phyloP scores from a whole-genome alignment of 441 rosid genomes.

The Aquilaria agallochum region DNA sequence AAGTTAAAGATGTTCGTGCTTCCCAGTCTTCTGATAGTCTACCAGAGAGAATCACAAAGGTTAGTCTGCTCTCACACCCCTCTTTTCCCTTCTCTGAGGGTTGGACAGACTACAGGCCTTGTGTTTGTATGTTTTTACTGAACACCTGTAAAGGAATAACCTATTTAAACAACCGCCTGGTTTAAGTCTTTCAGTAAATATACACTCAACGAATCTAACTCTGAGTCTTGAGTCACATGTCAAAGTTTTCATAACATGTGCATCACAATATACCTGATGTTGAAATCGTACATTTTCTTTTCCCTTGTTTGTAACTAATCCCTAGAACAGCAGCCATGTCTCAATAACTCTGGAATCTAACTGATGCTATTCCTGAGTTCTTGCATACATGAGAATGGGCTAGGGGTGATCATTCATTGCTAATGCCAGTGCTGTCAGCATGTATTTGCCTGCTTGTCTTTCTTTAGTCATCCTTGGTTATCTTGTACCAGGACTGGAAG shows the following conservation, averaged over 20 bases:
- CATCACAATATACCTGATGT: too few species aligned
- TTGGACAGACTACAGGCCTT: constrained; percentile 1
- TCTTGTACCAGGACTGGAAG: constrained; percentile 74
- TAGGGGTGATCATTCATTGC: too few species aligned
- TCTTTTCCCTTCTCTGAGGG: neutral
- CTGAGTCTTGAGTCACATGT: too few species aligned
- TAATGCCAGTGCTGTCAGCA: neutral
- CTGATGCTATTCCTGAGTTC: too few species aligned
- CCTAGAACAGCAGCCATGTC: neutral
- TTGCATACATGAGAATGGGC: too few species aligned
- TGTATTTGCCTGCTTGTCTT: neutral
- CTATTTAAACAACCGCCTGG: too few species aligned
- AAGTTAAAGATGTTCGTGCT: constrained; percentile 84
- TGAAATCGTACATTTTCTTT: too few species aligned
- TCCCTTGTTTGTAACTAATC: neutral
- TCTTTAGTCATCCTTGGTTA: constrained; percentile 1
- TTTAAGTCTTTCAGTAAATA: too few species aligned
- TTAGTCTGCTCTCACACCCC: constrained; percentile 19
- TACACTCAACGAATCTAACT: too few species aligned
- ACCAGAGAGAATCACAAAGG: constrained; percentile 83
- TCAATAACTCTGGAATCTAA: neutral
- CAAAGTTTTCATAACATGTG: too few species aligned
- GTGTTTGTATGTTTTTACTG: neutral
- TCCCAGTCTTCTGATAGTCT: constrained; percentile 65
- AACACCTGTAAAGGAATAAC: too few species aligned